These are phyloP conservation scores for Leptodermis oblonga DNA, from an alignment of 257 asterid genomes.

Conservation along the genomic window DNA sequence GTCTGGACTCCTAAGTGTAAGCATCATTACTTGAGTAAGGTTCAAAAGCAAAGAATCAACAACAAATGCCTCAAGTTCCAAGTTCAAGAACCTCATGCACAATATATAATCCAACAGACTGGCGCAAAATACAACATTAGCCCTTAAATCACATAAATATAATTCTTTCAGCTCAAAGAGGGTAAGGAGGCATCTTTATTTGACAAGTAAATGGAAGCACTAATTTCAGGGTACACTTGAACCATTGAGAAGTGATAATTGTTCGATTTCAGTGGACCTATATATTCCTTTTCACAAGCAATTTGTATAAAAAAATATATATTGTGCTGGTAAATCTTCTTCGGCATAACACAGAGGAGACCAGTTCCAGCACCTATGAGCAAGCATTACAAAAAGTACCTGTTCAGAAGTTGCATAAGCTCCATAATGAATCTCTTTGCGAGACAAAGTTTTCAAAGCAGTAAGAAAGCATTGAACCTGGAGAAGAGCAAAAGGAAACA, in stretches of 20 bases:
- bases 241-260: neutral
- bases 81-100: neutral
- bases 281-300: no score
- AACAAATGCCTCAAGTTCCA: neutral
- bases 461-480: slow-evolving; percentile 65
- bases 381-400: slow-evolving; percentile 31
- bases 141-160: neutral
- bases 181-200: neutral
- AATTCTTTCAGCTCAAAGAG: neutral
- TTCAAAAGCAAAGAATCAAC: neutral
- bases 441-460: slow-evolving; percentile 70
- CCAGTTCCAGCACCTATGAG: slow-evolving; percentile 1
- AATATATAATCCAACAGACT: neutral
- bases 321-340: neutral
- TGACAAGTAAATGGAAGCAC: neutral
- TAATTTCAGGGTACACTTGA: neutral
- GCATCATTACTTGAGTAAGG: neutral
- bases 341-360: neutral
- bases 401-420: slow-evolving; percentile 75
- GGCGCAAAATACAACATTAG: neutral
- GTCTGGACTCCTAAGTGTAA: neutral
- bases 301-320: neutral
- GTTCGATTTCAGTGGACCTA: neutral
- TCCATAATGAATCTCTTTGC: slow-evolving; percentile 77
- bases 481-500: slow-evolving; percentile 19